These are phyloP conservation scores for Stachybotrys echinatus DNA, from an alignment of 2,329 filamentous ascomycete species.

Conservation along the genomic window DNA sequence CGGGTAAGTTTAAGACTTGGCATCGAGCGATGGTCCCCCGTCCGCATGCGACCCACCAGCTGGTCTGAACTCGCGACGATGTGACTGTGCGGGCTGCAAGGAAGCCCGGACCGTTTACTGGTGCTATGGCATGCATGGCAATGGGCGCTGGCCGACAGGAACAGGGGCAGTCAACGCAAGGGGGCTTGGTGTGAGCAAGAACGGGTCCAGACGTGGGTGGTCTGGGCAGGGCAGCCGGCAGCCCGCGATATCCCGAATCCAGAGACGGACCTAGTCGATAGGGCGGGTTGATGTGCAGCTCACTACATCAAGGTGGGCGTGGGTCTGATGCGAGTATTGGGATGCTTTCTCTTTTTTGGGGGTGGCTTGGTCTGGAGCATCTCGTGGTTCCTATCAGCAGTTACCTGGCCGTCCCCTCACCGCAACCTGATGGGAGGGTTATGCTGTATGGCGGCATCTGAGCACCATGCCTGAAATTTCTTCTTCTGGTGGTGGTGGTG, in stretches of 20 bases:
- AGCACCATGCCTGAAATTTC: neutral
- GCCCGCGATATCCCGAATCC: neutral
- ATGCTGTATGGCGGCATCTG: neutral
- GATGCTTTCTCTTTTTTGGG: neutral
- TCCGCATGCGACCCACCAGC: neutral
- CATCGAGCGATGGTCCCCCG: neutral
- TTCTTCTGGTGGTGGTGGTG: neutral
- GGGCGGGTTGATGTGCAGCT: neutral
- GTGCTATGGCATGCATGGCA: neutral
- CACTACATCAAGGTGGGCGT: neutral
- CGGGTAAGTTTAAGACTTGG: neutral
- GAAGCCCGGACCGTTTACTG: neutral
- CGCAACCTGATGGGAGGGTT: neutral
- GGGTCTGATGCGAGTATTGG: no score
- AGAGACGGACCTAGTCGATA: neutral
- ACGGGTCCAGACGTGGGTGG: neutral
- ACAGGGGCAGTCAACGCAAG: constrained; percentile 10
- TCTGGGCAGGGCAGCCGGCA: neutral
- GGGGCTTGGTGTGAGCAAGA: constrained; percentile 7
- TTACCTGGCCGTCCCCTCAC: neutral
- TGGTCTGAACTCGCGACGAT: constrained; percentile 1
- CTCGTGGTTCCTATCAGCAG: neutral
- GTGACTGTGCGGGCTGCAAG: neutral
- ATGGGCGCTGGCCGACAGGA: neutral
- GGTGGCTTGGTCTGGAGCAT: neutral